Base-by-base conservation (phyloP, 345 rosid species). In the Salix suchowensis region DNA sequence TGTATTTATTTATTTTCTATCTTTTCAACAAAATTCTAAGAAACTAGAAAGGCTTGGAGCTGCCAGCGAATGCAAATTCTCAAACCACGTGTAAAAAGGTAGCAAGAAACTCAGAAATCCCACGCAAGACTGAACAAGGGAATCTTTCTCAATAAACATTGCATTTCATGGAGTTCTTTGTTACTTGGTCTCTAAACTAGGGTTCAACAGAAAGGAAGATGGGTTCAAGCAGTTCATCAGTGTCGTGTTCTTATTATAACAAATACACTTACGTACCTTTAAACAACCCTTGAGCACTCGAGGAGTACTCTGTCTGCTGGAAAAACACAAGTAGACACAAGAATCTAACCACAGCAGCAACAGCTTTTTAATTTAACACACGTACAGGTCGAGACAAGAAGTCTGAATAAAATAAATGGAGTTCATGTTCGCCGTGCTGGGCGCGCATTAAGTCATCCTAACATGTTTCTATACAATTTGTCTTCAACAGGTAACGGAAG, bases 301-400 rank as follows among this genome's bases (percentile, higher is more conserved):
- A 64, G 39, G 79, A 76, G 73, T 0, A 24, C 24, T 80, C 80
- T 76, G 76, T 80, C 82, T 55, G 54, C 28, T 46, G 46, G 65
- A 71, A 68, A 65, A 76, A 65, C 74, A 81, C 83, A 74, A 78
- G 72, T 11, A 68, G 76, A 68, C 65, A 10, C 48, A 64, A 75
- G 23, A 65, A 19, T 68, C 77, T 68, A 65, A 46, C 14, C 34
- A 39, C 67, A 65, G 24, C 72, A 24, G 28, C 52, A 72, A n/a
- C 14, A 55, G 67, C 65, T 36, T 66, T 60, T 65, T 30, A 58
- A 54, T 68, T 72, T 44, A 55, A 77, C 68, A 77, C 68, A 62
- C 15, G 46, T 42, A 42, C 46, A 72, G 36, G 76, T 74, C 83
- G 77, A 77, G 77, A 62, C 84, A 81, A 79, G 62, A 16, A 79